Percentiles rank a stretch among this genome's conserved stretches.
Conservation (phyloP, 2,329 filamentous ascomycete species). For the Colletotrichum sp. region DNA sequence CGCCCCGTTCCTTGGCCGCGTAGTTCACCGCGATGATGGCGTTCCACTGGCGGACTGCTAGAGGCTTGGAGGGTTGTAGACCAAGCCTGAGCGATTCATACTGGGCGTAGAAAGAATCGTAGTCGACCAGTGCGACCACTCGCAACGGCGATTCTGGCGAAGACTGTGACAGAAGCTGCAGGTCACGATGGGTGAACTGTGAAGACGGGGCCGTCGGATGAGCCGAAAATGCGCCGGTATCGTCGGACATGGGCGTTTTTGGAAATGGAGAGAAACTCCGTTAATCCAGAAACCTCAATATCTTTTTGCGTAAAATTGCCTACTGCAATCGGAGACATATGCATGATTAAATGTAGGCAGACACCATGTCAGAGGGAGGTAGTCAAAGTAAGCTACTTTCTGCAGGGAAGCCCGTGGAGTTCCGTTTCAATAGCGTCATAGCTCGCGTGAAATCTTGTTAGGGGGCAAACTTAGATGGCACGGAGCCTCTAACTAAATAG, state of each 20-base stretch:
- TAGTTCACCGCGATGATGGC: slow-evolving; percentile 7
- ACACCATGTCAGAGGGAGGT: background rate
- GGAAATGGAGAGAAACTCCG: background rate
- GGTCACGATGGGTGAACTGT: background rate
- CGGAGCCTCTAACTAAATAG: background rate
- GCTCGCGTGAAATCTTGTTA: background rate
- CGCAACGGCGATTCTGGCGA: background rate
- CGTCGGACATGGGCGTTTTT: background rate
- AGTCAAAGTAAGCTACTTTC: background rate
- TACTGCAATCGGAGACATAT: background rate
- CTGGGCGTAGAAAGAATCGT: background rate
- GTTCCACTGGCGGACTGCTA: slow-evolving; percentile 3
- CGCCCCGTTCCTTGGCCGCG: background rate
- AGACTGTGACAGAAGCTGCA: background rate
- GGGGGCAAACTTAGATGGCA: background rate
- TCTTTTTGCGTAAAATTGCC: background rate
- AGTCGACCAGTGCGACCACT: background rate
- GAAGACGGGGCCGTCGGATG: background rate
- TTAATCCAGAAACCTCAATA: too few relatives aligned
- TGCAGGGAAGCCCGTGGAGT: background rate
- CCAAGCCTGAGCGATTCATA: slow-evolving; percentile 45
- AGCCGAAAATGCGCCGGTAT: background rate
- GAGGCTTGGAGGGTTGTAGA: background rate
- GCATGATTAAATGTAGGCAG: background rate
- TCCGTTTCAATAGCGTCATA: background rate